Evolutionary conservation across 352 stramenopile genomes (phyloP).

Genomic region (Phytopythium chamaehyphon): DNA sequence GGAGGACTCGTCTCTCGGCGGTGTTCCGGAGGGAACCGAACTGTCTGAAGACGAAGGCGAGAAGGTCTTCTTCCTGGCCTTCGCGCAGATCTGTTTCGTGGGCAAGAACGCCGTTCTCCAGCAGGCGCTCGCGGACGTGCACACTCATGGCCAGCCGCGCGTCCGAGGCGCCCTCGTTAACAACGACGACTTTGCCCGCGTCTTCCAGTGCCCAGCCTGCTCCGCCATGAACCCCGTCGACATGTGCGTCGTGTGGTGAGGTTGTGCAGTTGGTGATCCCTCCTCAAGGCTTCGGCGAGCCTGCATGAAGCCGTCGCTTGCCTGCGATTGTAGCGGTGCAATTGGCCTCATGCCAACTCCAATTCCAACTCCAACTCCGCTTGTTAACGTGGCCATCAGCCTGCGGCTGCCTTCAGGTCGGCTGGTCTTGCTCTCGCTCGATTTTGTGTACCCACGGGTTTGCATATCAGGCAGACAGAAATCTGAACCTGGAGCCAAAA

Average conservation of each 20-base stretch:
- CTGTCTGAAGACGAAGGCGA: conserved; percentile 20
- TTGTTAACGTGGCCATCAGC: too few species aligned
- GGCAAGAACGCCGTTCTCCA: conserved; percentile 19
- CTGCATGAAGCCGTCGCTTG: too few species aligned
- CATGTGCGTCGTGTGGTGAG: conserved; percentile 50
- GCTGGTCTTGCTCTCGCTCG: too few species aligned
- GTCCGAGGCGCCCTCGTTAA: conserved; percentile 64
- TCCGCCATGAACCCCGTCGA: conserved; percentile 41
- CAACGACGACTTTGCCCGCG: conserved; percentile 38
- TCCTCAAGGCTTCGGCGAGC: too few species aligned
- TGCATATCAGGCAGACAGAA: too few species aligned
- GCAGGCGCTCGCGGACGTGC: conserved; percentile 16
- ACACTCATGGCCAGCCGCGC: conserved; percentile 37
- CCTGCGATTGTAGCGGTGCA: too few species aligned
- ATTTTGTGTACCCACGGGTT: not conserved
- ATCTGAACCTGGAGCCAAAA: too few species aligned
- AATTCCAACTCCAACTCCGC: too few species aligned
- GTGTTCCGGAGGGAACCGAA: conserved; percentile 4
- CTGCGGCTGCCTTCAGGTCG: too few species aligned
- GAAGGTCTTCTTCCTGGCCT: conserved; percentile 64
- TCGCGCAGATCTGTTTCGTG: conserved; percentile 56
- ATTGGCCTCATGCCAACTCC: too few species aligned
- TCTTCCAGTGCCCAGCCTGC: conserved; percentile 37
- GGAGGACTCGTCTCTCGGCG: conserved; percentile 16
- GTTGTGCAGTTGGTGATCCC: not conserved